phyloP scores from a whole-genome alignment of 768 basidiomycete genomes.

The Psilocybe subaeruginosa region DNA sequence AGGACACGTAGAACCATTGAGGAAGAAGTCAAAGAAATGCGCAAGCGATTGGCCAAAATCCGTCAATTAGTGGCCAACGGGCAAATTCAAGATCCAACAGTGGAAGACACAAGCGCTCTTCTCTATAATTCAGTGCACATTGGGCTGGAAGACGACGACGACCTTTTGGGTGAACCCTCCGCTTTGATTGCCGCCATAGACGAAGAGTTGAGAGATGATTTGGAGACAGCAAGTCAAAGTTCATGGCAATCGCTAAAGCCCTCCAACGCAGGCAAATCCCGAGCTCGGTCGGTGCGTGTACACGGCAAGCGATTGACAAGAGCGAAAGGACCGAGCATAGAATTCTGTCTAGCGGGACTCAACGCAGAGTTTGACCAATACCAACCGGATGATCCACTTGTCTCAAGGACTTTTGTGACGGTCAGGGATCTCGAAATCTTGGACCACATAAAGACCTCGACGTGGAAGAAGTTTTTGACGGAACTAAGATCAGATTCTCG shows the following conservation, averaged over 20 bases:
- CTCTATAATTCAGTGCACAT: constrained; percentile 96
- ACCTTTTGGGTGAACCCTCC: constrained; percentile 68
- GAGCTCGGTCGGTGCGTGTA: constrained; percentile 40
- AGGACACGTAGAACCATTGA: constrained; percentile 86
- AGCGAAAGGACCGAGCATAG: constrained; percentile 80
- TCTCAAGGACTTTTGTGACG: constrained; percentile 68
- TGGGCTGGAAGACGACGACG: constrained; percentile 80
- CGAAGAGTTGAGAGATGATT: constrained; percentile 79
- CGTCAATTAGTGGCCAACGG: constrained; percentile 90
- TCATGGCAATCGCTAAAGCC: constrained; percentile 91
- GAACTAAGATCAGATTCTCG: constrained; percentile 81
- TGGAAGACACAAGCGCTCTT: constrained; percentile 72
- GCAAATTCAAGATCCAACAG: constrained; percentile 77
- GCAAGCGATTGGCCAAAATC: constrained; percentile 84
- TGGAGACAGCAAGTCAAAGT: constrained; percentile 75
- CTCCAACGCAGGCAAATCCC: constrained; percentile 44
- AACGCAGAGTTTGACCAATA: constrained; percentile 72
- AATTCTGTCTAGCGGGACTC: constrained; percentile 73
- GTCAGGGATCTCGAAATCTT: constrained; percentile 84
- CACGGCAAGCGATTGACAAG: constrained; percentile 68
- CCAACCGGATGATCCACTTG: constrained; percentile 51
- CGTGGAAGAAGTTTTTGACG: constrained; percentile 97
- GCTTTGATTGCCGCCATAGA: constrained; percentile 91
- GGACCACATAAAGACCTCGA: constrained; percentile 97
- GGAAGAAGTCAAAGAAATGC: constrained; percentile 86